A percentile compares a stretch with the other conserved stretches of the same genome.
Conservation (phyloP, 257 asterid genomes). For the Orobanche coerulescens region DNA sequence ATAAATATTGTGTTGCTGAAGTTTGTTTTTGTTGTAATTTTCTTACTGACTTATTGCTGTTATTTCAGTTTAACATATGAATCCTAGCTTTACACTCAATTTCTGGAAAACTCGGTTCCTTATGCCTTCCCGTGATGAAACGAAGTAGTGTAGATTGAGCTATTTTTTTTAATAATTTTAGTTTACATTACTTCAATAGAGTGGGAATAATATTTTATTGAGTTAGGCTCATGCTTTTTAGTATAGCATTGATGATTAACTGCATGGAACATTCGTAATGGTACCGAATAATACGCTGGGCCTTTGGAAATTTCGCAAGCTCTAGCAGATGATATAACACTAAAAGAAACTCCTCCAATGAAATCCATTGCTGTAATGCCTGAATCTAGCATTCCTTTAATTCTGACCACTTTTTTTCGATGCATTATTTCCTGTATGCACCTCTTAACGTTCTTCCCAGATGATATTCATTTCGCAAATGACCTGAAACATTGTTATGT, state of each 20-base stretch:
- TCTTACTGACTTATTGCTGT: constrained; percentile 12
- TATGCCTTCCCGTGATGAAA: constrained; percentile 1
- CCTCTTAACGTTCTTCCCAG: not conserved
- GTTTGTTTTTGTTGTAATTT: constrained; percentile 25
- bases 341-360: not conserved
- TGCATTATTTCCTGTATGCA: constrained; percentile 1
- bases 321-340: too few relatives aligned
- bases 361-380: not conserved
- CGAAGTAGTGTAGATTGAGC: constrained; percentile 16
- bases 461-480: not conserved
- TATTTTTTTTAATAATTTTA: not conserved
- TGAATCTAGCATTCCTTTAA: constrained; percentile 4
- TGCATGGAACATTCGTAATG: not conserved
- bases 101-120: constrained; percentile 11
- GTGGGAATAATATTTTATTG: constrained; percentile 9
- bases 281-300: constrained; percentile 2
- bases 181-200: not conserved
- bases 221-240: not conserved
- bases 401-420: not conserved
- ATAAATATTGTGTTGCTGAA: not conserved
- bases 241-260: constrained; percentile 3
- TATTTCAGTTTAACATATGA: constrained; percentile 19
- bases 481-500: constrained; percentile 11
- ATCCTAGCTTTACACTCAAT: constrained; percentile 19
- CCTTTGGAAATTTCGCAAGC: too few relatives aligned